These are phyloP conservation scores for Marchantia paleacea DNA, from an alignment of 225 moss, liverwort and hornwort species.

Conservation along the genomic window DNA sequence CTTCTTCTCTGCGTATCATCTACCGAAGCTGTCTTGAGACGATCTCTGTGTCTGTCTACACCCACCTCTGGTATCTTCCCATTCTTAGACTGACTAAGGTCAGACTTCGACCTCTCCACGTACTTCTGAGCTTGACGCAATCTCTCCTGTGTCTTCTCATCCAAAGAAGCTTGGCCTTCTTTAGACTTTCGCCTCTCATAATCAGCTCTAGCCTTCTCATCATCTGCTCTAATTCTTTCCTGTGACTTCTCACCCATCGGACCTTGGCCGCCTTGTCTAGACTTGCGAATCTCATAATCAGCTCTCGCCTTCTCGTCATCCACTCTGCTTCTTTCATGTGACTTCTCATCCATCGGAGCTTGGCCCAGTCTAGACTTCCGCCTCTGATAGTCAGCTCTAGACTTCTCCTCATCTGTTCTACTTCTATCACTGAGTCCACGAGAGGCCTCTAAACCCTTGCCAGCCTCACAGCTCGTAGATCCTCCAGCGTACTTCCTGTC, in stretches of 20 bases:
- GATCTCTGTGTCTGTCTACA: constrained; percentile 1
- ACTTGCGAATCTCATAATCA: background rate
- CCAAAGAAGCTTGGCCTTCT: background rate
- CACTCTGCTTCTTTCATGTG: background rate
- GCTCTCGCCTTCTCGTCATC: background rate
- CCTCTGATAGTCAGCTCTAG: background rate
- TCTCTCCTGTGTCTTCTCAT: constrained; percentile 8
- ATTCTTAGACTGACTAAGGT: background rate
- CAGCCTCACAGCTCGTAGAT: background rate
- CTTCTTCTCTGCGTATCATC: constrained; percentile 5
- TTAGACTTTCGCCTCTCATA: background rate
- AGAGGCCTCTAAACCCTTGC: background rate
- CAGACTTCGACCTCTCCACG: background rate
- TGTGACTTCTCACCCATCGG: background rate
- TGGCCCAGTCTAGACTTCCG: background rate
- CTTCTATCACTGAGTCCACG: constrained; percentile 1
- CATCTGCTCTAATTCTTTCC: constrained; percentile 1
- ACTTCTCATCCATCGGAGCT: background rate
- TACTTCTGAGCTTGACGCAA: constrained; percentile 14
- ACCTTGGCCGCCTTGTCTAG: background rate
- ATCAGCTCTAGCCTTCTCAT: background rate
- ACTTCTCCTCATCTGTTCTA: background rate
- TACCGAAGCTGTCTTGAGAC: background rate
- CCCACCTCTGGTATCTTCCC: background rate
- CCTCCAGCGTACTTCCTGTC: constrained; percentile 3